These are phyloP conservation scores for Penicillium sclerotigenum DNA, from an alignment of 2,329 filamentous ascomycete species.

Conservation along the genomic window DNA sequence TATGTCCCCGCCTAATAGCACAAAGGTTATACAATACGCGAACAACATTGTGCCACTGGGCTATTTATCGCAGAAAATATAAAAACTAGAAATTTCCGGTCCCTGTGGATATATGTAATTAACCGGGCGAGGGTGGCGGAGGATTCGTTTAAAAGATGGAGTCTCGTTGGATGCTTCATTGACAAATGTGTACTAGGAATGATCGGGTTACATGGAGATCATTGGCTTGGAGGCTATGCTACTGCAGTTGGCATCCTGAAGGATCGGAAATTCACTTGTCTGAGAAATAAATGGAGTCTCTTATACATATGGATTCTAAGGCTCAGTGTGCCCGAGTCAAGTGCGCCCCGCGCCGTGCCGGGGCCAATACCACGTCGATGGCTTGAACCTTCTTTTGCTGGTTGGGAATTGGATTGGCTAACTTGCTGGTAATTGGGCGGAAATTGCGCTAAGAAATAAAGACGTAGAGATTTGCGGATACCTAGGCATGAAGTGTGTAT, in stretches of 20 bases:
- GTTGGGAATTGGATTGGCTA: background rate
- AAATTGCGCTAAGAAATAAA: background rate
- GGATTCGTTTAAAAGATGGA: background rate
- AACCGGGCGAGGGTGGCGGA: background rate
- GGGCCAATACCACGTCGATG: background rate
- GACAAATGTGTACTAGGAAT: background rate
- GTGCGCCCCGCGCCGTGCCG: background rate
- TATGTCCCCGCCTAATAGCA: background rate
- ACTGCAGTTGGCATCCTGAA: background rate
- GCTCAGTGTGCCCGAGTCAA: background rate
- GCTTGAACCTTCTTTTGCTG: background rate
- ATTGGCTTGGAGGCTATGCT: background rate
- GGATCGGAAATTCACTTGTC: background rate
- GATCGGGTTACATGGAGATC: background rate
- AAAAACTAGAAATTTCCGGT: background rate
- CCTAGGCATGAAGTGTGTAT: background rate
- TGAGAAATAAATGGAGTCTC: background rate
- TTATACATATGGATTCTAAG: background rate
- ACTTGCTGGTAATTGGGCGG: background rate
- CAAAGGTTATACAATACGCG: background rate
- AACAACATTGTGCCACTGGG: background rate
- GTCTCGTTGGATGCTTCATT: background rate
- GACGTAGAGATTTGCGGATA: background rate
- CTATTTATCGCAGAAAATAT: background rate
- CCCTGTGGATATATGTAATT: background rate